Evolutionary conservation across 805 yeast species (phyloP).

Genomic region (Komagataella pseudopastoris): DNA sequence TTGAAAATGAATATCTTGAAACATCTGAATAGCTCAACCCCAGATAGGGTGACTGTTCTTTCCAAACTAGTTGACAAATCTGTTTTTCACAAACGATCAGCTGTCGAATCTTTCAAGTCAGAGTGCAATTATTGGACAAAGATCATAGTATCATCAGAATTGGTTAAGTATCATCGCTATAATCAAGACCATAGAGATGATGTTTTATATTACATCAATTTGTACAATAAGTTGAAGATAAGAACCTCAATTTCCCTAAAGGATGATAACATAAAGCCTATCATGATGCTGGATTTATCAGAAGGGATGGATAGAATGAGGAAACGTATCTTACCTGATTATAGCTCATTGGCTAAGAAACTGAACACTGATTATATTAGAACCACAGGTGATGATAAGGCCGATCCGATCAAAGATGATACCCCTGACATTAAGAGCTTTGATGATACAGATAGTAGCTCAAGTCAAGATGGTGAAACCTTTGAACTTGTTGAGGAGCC

Average conservation of each 20-base stretch:
- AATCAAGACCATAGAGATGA: slow-evolving; percentile 58
- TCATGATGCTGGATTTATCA: slow-evolving; percentile 47
- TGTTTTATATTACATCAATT: slow-evolving; percentile 28
- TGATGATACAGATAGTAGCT: not conserved
- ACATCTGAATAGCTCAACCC: not conserved
- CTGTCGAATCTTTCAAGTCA: slow-evolving; percentile 9
- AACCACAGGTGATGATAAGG: not conserved
- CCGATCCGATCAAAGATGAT: not conserved
- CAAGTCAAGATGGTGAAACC: slow-evolving; percentile 9
- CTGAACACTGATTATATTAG: not conserved
- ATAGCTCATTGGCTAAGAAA: slow-evolving; percentile 15
- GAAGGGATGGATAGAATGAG: slow-evolving; percentile 64
- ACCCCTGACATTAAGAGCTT: slow-evolving; percentile 1
- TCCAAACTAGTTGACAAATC: not conserved
- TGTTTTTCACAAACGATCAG: not conserved
- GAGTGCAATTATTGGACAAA: slow-evolving; percentile 21
- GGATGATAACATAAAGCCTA: slow-evolving; percentile 7
- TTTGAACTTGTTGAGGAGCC: slow-evolving; percentile 33
- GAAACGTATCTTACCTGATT: slow-evolving; percentile 42
- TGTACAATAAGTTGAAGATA: slow-evolving; percentile 24
- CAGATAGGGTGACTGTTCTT: not conserved
- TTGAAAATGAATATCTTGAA: not conserved
- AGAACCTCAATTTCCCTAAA: slow-evolving; percentile 4
- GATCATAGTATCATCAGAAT: slow-evolving; percentile 29
- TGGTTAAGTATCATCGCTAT: slow-evolving; percentile 34